Percentiles rank a stretch among this genome's conserved stretches.
These are phyloP conservation scores for Parietichytrium sp. DNA, from an alignment of 108 stramenopile genomes.

Conservation along the genomic window DNA sequence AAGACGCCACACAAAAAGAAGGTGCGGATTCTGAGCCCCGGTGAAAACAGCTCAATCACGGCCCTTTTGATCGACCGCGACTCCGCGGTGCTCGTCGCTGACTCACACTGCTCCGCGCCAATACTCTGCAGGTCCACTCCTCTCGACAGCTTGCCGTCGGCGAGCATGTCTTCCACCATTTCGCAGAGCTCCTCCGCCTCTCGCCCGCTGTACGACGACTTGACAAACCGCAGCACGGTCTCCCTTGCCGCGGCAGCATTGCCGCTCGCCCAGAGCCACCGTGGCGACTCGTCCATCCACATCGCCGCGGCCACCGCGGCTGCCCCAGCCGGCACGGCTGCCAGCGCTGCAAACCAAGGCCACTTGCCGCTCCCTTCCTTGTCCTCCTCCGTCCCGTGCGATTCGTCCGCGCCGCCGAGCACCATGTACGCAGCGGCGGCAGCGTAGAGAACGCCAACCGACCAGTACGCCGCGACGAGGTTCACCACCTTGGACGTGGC, in stretches of 20 bases:
- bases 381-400: too few species aligned
- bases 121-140: too few species aligned
- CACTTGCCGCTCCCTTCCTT: not conserved
- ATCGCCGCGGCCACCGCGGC: not conserved
- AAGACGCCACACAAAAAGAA: not conserved
- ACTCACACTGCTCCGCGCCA: too few species aligned
- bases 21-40: too few species aligned
- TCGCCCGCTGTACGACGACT: too few species aligned
- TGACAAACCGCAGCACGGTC: not conserved
- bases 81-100: too few species aligned
- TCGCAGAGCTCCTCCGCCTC: too few species aligned
- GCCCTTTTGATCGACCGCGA: too few species aligned
- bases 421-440: slow-evolving; percentile 57
- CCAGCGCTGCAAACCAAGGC: slow-evolving; percentile 12
- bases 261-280: not conserved
- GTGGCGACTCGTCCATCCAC: not conserved
- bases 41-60: too few species aligned
- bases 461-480: slow-evolving; percentile 61
- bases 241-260: not conserved
- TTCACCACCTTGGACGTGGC: slow-evolving; percentile 47
- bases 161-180: too few species aligned
- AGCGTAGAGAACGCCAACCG: slow-evolving; percentile 58
- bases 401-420: slow-evolving; percentile 52
- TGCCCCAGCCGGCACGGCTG: not conserved
- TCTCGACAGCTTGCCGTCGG: too few species aligned